Percentiles rank a stretch among this genome's conserved stretches.
Evolutionary conservation across 2,329 filamentous ascomycete genomes (phyloP).

Genomic region (Penicillium digitatum): DNA sequence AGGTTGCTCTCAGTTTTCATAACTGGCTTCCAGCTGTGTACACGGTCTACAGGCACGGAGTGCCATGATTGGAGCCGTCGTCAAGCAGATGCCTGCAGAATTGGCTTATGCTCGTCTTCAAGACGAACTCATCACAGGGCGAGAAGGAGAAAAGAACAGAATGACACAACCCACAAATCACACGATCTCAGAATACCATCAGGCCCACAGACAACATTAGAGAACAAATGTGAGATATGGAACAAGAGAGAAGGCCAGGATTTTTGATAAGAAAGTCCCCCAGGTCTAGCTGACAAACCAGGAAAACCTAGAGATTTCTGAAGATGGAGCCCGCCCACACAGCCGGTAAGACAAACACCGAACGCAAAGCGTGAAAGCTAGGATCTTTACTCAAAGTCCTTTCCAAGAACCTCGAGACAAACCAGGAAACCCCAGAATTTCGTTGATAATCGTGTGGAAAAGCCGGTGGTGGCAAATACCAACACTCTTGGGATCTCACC

Average conservation of each 20-base stretch:
- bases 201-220: background rate
- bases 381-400: background rate
- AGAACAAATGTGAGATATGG: background rate
- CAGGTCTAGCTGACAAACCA: background rate
- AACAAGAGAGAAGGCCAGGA: background rate
- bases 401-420: background rate
- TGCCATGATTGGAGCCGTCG: background rate
- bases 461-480: background rate
- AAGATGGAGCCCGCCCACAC: background rate
- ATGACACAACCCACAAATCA: background rate
- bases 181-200: background rate
- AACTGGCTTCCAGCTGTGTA: slow-evolving; percentile 3
- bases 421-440: background rate
- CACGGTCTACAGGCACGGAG: background rate
- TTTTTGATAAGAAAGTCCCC: too few species aligned
- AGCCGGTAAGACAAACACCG: background rate
- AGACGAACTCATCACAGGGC: slow-evolving; percentile 9
- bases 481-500: too few species aligned
- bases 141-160: background rate
- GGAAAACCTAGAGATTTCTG: background rate
- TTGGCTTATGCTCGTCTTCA: slow-evolving; percentile 9
- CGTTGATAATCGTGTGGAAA: background rate
- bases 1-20: slow-evolving; percentile 9
- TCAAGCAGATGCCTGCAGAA: slow-evolving; percentile 8
- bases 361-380: background rate